Evolutionary conservation across 2,329 filamentous ascomycete species (phyloP), one percentile per base, ranked within the genome.

Genomic region (Neonectria magnoliae): DNA sequence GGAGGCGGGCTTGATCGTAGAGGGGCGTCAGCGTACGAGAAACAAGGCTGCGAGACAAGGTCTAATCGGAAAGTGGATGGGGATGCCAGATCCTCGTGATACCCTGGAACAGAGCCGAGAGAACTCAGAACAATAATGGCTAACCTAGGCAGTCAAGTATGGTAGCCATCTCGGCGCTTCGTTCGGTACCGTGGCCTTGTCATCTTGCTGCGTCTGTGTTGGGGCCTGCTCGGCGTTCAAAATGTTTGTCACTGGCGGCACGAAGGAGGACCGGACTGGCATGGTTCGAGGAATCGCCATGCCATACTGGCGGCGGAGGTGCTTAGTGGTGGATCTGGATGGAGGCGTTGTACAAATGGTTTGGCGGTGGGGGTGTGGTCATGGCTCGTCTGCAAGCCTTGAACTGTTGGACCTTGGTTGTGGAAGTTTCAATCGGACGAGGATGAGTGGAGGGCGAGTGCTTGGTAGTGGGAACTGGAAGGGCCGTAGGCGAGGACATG

Each of bases 1-100:
- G 47, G 38, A 29, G 38, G 29, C 52, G 16, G 44, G 22, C 38
- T 25, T 56, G 18, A 29, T 60, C 51, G 18, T 20, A 45, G 31
- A 51, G 27, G 60, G 70, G 71, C n/a, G 71, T 72, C 56, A 7
- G 45, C 38, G 52, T 66, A 70, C 36, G 47, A 65, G 67, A 73
- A 72, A 73, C 65, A 71, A 56, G 57, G 60, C 56, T 44, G 57
- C 60, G 25, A 66, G 56, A 65, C 65, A 62, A 62, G 62, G 63
- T 71, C 67, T 73, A 63, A 67, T 71, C 68, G 53, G 59, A 61
- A 61, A 51, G 54, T 54, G 57, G 66, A 64, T 68, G 61, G 56
- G 52, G 59, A 71, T 59, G 61, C 57, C 56, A 69, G 61, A 69
- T 70, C 67, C 71, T 72, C 72, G 64, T 63, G 64, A 71, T 66